Conservation (phyloP, 495 filamentous ascomycete species). For the Aspergillus leporis region DNA sequence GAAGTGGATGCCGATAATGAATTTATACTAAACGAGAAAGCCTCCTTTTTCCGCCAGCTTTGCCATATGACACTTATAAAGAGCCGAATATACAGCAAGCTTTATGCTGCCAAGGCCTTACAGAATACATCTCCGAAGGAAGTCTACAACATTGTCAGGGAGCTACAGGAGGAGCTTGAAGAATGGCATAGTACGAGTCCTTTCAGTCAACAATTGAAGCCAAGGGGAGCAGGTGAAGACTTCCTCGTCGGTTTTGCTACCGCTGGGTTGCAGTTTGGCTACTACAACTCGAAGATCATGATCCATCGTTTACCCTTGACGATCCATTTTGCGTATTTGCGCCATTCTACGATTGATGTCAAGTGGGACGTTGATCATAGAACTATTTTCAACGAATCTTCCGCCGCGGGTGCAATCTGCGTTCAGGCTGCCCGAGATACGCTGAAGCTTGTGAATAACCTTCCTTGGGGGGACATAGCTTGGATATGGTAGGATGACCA, state of each 20-base stretch:
- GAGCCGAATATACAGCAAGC: slow-evolving; percentile 82
- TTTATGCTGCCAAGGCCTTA: slow-evolving; percentile 86
- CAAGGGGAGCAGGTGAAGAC: slow-evolving; percentile 79
- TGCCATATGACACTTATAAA: slow-evolving; percentile 86
- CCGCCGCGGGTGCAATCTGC: slow-evolving; percentile 78
- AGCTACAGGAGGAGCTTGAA: slow-evolving; percentile 84
- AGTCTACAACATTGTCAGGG: slow-evolving; percentile 81
- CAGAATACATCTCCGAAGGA: slow-evolving; percentile 77
- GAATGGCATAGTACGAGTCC: slow-evolving; percentile 86
- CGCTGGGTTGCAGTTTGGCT: slow-evolving; percentile 85
- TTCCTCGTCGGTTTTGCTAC: slow-evolving; percentile 84
- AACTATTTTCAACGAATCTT: slow-evolving; percentile 71
- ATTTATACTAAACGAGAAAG: slow-evolving; percentile 69
- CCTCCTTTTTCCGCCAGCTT: slow-evolving; percentile 86
- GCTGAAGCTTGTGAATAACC: slow-evolving; percentile 85
- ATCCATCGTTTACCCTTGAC: slow-evolving; percentile 95
- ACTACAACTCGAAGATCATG: slow-evolving; percentile 94
- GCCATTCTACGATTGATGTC: slow-evolving; percentile 7
- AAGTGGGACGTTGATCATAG: slow-evolving; percentile 10
- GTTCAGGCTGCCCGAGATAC: slow-evolving; percentile 87
- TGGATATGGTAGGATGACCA: slow-evolving; percentile 73
- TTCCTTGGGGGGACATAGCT: slow-evolving; percentile 87
- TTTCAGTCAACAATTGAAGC: slow-evolving; percentile 71
- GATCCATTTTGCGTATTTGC: slow-evolving; percentile 59
- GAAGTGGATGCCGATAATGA: slow-evolving; percentile 72